Evolutionary conservation across 139 green algal species (phyloP).

Genomic region (Tetratostichococcus sp.): DNA sequence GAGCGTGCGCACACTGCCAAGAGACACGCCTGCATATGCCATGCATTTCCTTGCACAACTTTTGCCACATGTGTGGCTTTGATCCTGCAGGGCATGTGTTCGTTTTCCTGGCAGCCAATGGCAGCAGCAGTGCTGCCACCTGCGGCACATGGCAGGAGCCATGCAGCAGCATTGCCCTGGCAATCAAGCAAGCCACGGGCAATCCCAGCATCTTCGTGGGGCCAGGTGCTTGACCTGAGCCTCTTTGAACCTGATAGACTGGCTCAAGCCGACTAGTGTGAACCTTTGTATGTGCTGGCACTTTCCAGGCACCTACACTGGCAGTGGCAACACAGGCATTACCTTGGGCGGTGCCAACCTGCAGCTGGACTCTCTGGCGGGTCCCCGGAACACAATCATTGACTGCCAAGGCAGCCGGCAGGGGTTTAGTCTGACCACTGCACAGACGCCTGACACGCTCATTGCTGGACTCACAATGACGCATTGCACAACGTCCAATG

Average conservation of each 20-base stretch:
- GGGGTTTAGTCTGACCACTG: not conserved
- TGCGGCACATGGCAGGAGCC: not conserved
- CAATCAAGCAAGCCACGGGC: not conserved
- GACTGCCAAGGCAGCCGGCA: not conserved
- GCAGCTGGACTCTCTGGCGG: not conserved
- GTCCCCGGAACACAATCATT: not conserved
- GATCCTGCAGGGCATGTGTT: not conserved
- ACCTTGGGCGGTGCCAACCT: not conserved
- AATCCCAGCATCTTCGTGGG: not conserved
- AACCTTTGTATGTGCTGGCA: no score
- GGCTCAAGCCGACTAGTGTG: no score
- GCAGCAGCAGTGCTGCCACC: not conserved
- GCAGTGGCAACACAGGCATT: not conserved
- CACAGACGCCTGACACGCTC: not conserved
- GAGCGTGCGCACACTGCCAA: no score
- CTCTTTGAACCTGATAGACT: no score
- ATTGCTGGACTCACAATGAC: not conserved
- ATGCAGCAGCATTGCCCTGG: not conserved
- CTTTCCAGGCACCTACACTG: not conserved
- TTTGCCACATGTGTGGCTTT: not conserved
- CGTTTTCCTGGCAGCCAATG: not conserved
- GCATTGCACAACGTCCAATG: not conserved
- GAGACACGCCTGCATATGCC: no score
- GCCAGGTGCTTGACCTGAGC: no score
- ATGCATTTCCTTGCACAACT: no score